These are phyloP conservation scores for Stagonosporopsis vannaccii DNA, from an alignment of 2,329 filamentous ascomycete genomes.

Conservation along the genomic window DNA sequence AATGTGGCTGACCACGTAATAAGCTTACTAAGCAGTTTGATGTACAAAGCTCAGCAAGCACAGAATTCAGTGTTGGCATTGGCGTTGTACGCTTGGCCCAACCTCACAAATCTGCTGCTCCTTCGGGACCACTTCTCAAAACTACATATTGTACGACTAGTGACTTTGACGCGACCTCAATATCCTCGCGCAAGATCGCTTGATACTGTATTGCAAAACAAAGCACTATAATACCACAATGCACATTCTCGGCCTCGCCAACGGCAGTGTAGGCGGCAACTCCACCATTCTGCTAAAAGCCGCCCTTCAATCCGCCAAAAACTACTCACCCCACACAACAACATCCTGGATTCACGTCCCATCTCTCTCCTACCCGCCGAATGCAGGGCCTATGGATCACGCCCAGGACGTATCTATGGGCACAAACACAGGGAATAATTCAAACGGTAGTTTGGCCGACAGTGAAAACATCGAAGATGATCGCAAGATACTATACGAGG, in stretches of 20 bases:
- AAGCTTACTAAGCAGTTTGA: too few relatives aligned
- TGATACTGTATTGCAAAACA: too few relatives aligned
- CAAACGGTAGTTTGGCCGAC: neutral
- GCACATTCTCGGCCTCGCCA: slow-evolving; percentile 22
- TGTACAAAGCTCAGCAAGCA: too few relatives aligned
- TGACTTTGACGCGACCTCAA: too few relatives aligned
- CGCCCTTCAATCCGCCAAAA: slow-evolving; percentile 10
- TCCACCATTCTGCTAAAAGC: slow-evolving; percentile 20
- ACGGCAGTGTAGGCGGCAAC: slow-evolving; percentile 18
- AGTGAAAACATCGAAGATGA: slow-evolving; percentile 1
- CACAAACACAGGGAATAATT: slow-evolving; percentile 11
- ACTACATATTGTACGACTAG: too few relatives aligned
- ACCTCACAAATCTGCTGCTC: too few relatives aligned
- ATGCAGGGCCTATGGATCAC: slow-evolving; percentile 8
- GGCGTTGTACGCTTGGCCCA: too few relatives aligned
- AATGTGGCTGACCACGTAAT: too few relatives aligned
- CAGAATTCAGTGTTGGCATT: too few relatives aligned
- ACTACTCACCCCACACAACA: neutral
- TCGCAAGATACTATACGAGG: slow-evolving; percentile 4
- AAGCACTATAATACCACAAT: neutral
- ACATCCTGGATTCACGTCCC: slow-evolving; percentile 23
- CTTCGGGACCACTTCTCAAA: too few relatives aligned
- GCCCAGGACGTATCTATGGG: slow-evolving; percentile 13
- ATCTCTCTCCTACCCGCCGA: slow-evolving; percentile 12
- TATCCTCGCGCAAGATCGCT: too few relatives aligned